These are phyloP conservation scores for Ligustrum vulgare DNA, from an alignment of 257 asterid genomes.

Conservation along the genomic window DNA sequence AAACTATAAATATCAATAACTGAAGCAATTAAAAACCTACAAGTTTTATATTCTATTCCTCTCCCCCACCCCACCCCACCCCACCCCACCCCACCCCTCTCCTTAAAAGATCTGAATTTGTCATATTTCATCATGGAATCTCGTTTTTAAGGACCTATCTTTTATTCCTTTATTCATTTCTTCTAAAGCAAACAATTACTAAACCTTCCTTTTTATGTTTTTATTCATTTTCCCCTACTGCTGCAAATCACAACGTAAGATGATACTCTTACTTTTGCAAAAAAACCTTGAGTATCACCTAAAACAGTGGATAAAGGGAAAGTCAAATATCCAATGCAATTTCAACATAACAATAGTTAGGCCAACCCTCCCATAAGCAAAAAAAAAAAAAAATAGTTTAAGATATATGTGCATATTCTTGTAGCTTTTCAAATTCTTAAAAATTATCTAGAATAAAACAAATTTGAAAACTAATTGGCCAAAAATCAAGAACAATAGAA, in stretches of 20 bases:
- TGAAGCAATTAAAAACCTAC: too few relatives aligned
- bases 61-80: too few relatives aligned
- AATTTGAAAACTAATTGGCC: not conserved
- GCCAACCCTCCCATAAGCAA: conserved; percentile 15
- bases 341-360: conserved; percentile 22
- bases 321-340: conserved; percentile 18
- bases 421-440: too few relatives aligned
- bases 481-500: not conserved
- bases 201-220: conserved; percentile 53
- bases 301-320: conserved; percentile 41
- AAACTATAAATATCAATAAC: too few relatives aligned
- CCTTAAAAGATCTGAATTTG: too few relatives aligned
- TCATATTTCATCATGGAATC: too few relatives aligned
- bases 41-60: conserved; percentile 36
- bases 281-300: conserved; percentile 47
- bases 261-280: conserved; percentile 32
- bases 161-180: conserved; percentile 55
- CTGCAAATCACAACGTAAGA: conserved; percentile 59
- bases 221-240: conserved; percentile 43
- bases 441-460: too few relatives aligned
- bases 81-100: too few relatives aligned
- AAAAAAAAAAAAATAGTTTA: conserved; percentile 25
- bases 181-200: conserved; percentile 51
- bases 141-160: conserved; percentile 28
- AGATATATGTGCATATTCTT: not conserved